Evolutionary conservation across 2,329 filamentous ascomycete species (phyloP), one percentile per base, ranked within the genome.

Genomic region (Coleophoma cylindrospora): DNA sequence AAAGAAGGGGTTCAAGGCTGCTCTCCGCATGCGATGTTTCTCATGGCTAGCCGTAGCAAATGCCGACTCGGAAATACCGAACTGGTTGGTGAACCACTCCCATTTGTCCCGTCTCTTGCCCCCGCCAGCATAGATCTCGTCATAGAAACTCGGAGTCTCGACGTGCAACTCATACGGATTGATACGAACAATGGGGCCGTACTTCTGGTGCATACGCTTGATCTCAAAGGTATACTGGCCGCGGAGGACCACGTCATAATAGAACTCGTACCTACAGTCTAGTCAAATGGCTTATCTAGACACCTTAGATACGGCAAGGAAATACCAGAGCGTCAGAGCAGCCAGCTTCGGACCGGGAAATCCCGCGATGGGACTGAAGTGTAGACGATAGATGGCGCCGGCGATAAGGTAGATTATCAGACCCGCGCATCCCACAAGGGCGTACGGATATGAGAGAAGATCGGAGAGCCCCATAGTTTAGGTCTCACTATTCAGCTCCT

Each of bases 171-270:
- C 62, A 11, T 60, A 40, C 1, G 65, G 66, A 45, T 63, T 65
- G 47, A 67, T 63, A 2, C 64, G 54, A 3, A 68, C 59, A 33
- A 68, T 64, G 6, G 64, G 66, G 55, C 54, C 56, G 33, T 60
- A 60, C 48, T 51, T 41, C 14, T 57, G 40, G 51, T 62, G 59
- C 41, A 62, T 53, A 15, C 45, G 34, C 22, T 43, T 49, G 34
- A 49, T 50, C 19, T 37, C 36, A 17, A 47, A 51, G 19, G 36
- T 33, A 38, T 40, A 52, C 21, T 51, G 46, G 0, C 59, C 60
- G n/a, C 46, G 11, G 33, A 27, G 40, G 43, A 50, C 22, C 3
- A 59, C 21, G 27, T 62, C 57, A 43, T 55, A 55, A 32, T 58
- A 62, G 13, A 47, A 40, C n/a, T 49, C 44, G 27, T 59, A 60